Base-by-base conservation (phyloP, 140 eudicot species). In the Ambrosia hybrid region DNA sequence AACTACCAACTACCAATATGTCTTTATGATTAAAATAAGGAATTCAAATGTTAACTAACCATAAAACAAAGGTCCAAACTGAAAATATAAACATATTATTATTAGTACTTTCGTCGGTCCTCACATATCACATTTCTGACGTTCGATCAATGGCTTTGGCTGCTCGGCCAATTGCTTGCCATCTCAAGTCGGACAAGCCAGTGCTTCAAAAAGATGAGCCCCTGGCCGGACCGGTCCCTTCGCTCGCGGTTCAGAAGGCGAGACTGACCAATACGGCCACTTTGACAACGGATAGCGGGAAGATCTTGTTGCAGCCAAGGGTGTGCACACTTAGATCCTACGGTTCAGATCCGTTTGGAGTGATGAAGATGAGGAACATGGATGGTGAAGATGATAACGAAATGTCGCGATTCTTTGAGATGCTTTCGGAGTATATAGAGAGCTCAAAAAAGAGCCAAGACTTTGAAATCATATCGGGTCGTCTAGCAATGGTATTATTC, bases 401-500 rank as follows among this genome's bases (percentile, higher is more conserved):
- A 1, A 72, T 68, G 26, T 87, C 98, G 2, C 79, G 82, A 37
- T 89, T 93, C 72, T 87, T 93, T 46, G 97, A 73, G 1, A 86
- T 81, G 46, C 79, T 93, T 56, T 85, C 88, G 39, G 96, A 90
- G 78, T 89, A 90, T 74, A 79, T 93, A 3, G 98, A 93, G 70
- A 93, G 97, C 64, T 71, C 97, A 0, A 93, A 79, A 87, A 93
- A 84, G 59, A 93, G 94, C 51, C 97, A 90, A 65, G 97, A 93
- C 65, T 85, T 90, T 66, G 97, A 93, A 85, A 93, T 82, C 81
- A 84, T 93, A 37, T 85, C 93, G 37, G 98, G 98, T 73, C 98
- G 97, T 36, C 89, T 93, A 51, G 98, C 98, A 77, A 93, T 93
- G 98, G 97, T 93, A 87, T 9, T 8, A 17, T 3, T 65, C 8